A percentile compares a stretch with the other conserved stretches of the same genome.
Evolutionary conservation across 2,329 filamentous ascomycete genomes (phyloP).

Genomic region (Neofusicoccum parvum): DNA sequence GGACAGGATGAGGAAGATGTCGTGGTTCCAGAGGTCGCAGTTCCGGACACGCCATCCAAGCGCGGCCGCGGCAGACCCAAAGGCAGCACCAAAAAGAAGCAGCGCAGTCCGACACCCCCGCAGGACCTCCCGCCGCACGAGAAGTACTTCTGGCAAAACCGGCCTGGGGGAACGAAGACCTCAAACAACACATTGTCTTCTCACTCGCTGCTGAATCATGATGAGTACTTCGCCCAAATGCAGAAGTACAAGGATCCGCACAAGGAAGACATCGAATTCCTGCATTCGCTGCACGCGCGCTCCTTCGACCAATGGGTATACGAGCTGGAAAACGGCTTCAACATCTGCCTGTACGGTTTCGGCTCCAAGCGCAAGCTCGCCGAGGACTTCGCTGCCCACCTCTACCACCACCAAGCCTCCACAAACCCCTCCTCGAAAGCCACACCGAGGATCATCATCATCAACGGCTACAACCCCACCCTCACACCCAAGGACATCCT

Average conservation of each 20-base stretch:
- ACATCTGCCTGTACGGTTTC: conserved; percentile 87
- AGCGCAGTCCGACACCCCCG: conserved; percentile 77
- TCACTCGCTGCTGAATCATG: conserved; percentile 78
- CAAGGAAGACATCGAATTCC: conserved; percentile 66
- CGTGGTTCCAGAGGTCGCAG: conserved; percentile 42
- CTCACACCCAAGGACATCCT: conserved; percentile 71
- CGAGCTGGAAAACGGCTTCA: conserved; percentile 84
- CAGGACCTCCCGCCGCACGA: conserved; percentile 84
- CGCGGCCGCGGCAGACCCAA: conserved; percentile 56
- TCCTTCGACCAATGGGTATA: conserved; percentile 93
- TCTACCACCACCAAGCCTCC: conserved; percentile 53
- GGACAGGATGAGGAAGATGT: conserved; percentile 38
- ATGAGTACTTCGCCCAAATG: conserved; percentile 81
- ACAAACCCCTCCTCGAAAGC: conserved; percentile 35
- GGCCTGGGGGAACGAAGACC: conserved; percentile 77
- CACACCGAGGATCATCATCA: conserved; percentile 69
- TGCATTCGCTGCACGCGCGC: conserved; percentile 74
- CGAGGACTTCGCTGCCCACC: conserved; percentile 71
- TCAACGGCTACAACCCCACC: conserved; percentile 79
- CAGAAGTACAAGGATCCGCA: conserved; percentile 70
- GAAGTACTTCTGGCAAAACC: conserved; percentile 90
- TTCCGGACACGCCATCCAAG: conserved; percentile 53
- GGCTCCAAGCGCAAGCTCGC: conserved; percentile 82
- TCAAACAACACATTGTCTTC: conserved; percentile 82
- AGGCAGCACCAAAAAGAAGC: conserved; percentile 51